Evolutionary conservation across 345 rosid species (phyloP).

Genomic region (Zanthoxylum bungeanum): DNA sequence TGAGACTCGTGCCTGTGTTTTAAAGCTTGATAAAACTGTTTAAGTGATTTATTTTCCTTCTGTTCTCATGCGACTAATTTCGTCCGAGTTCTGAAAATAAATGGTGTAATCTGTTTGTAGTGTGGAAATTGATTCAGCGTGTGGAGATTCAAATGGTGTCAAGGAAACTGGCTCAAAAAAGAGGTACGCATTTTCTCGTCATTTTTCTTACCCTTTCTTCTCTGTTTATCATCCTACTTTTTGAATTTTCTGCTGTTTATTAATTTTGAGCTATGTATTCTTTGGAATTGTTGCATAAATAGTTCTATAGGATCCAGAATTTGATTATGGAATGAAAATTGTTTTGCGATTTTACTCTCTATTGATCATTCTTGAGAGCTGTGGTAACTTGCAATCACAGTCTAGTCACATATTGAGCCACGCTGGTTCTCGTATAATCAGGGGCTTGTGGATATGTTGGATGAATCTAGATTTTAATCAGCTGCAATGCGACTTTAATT

Average conservation of each 20-base stretch:
- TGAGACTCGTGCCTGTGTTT: too few species aligned
- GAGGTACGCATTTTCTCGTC: constrained; percentile 41
- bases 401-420: background rate
- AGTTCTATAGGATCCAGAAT: background rate
- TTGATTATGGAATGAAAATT: background rate
- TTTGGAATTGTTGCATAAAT: background rate
- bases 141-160: constrained; percentile 61
- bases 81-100: background rate
- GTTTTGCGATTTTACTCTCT: background rate
- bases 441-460: background rate
- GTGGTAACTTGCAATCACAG: background rate
- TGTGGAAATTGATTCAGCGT: constrained; percentile 57
- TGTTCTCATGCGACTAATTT: background rate
- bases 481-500: background rate
- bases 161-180: constrained; percentile 80
- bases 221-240: background rate
- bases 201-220: background rate
- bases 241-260: background rate
- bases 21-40: background rate
- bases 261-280: background rate
- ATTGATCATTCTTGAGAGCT: background rate
- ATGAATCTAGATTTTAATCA: background rate
- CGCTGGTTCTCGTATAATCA: background rate
- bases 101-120: constrained; percentile 35
- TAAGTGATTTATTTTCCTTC: background rate